Evolutionary conservation across 2,329 filamentous ascomycete species (phyloP).

Genomic region (Drechslerella dactyloides): DNA sequence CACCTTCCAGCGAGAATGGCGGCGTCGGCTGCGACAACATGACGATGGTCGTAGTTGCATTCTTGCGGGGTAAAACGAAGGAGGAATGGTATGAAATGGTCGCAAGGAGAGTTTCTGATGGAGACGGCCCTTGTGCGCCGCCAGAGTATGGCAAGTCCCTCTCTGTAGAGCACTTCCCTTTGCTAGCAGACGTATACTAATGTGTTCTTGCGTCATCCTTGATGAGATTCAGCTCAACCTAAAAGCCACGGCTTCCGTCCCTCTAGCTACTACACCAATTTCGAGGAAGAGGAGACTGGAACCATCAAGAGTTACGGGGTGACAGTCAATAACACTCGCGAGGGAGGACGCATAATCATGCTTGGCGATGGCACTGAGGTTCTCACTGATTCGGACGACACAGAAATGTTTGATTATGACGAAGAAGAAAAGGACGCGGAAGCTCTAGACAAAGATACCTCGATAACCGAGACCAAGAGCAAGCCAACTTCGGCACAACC

Average conservation of each 20-base stretch:
- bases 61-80: slow-evolving; percentile 84
- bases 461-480: slow-evolving; percentile 5
- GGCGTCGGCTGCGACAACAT: slow-evolving; percentile 99
- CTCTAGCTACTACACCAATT: slow-evolving; percentile 66
- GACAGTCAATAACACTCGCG: slow-evolving; percentile 26
- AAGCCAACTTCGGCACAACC: not conserved
- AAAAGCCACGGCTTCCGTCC: slow-evolving; percentile 66
- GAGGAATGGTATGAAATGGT: slow-evolving; percentile 99
- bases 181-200: slow-evolving; percentile 12
- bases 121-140: slow-evolving; percentile 96
- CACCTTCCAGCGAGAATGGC: slow-evolving; percentile 95
- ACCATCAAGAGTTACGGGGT: slow-evolving; percentile 55
- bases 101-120: slow-evolving; percentile 89
- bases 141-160: slow-evolving; percentile 95
- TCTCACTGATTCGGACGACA: slow-evolving; percentile 83
- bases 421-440: slow-evolving; percentile 62
- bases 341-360: slow-evolving; percentile 82
- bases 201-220: not conserved
- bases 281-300: slow-evolving; percentile 62
- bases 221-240: slow-evolving; percentile 54
- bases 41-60: slow-evolving; percentile 91
- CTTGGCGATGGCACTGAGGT: slow-evolving; percentile 94
- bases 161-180: slow-evolving; percentile 56
- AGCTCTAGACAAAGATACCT: slow-evolving; percentile 55
- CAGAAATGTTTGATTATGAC: slow-evolving; percentile 92